Percentiles rank a stretch among this genome's conserved stretches.
These are phyloP conservation scores for Acanthamoeba healyi DNA, from an alignment of 208 protist species.

Conservation along the genomic window DNA sequence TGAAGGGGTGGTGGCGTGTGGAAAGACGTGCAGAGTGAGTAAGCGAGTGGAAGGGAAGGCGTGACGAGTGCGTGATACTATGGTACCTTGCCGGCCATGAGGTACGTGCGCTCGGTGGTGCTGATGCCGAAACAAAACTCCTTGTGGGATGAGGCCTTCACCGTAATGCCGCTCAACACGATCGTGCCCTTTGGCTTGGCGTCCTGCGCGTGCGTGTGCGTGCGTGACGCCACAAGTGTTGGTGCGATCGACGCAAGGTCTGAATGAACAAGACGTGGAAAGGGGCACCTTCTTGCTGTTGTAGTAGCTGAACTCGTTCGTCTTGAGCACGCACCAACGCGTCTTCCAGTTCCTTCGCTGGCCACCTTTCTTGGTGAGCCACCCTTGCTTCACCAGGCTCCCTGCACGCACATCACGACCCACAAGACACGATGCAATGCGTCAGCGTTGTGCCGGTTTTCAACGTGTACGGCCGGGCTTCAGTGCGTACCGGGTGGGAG, in stretches of 20 bases:
- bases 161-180: slow-evolving; percentile 58
- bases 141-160: slow-evolving; percentile 56
- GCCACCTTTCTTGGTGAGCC: slow-evolving; percentile 70
- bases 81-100: slow-evolving; percentile 69
- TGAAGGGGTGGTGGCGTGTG: too few species aligned
- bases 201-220: slow-evolving; percentile 31
- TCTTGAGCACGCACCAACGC: slow-evolving; percentile 67
- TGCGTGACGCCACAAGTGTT: too few species aligned
- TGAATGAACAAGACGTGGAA: background rate
- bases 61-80: background rate
- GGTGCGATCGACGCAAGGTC: too few species aligned
- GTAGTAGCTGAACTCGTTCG: slow-evolving; percentile 74
- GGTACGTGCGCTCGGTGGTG: slow-evolving; percentile 61
- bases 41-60: background rate
- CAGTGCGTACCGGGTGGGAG: background rate
- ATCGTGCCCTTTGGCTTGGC: slow-evolving; percentile 70
- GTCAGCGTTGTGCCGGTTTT: background rate
- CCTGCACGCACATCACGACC: background rate
- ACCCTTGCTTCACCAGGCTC: slow-evolving; percentile 55
- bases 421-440: background rate
- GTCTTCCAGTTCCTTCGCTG: slow-evolving; percentile 73
- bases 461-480: too few species aligned
- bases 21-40: too few species aligned
- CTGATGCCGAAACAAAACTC: slow-evolving; percentile 68
- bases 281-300: slow-evolving; percentile 38